These are phyloP conservation scores for Colletotrichum salicis DNA, from an alignment of 2,329 filamentous ascomycete genomes.

Conservation along the genomic window DNA sequence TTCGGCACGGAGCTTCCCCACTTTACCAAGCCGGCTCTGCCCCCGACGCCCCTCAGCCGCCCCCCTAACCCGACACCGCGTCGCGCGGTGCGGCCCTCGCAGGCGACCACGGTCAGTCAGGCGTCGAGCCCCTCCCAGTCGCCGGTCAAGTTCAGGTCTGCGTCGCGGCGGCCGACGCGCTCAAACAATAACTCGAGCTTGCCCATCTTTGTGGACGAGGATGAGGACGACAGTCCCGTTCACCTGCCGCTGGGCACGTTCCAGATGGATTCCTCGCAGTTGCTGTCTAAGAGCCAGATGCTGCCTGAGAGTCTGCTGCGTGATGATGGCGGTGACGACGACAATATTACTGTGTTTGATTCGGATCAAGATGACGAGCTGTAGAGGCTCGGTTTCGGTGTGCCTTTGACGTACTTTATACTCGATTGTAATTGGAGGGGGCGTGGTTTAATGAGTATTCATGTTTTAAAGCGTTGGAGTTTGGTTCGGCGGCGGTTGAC, in stretches of 20 bases:
- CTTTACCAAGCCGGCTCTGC: slow-evolving; percentile 26
- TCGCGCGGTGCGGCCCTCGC: slow-evolving; percentile 37
- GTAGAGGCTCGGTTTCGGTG: background rate
- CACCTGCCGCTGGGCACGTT: slow-evolving; percentile 34
- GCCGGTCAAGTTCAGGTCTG: slow-evolving; percentile 44
- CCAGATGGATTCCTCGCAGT: slow-evolving; percentile 55
- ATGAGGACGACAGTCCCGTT: slow-evolving; percentile 40
- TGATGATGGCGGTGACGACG: slow-evolving; percentile 44
- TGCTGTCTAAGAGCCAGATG: slow-evolving; percentile 63
- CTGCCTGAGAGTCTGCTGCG: slow-evolving; percentile 58
- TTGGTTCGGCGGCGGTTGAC: background rate
- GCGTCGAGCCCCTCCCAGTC: slow-evolving; percentile 46
- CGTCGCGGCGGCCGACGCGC: slow-evolving; percentile 39
- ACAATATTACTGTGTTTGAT: slow-evolving; percentile 31
- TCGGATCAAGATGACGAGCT: slow-evolving; percentile 33
- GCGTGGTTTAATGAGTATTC: background rate
- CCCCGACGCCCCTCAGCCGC: slow-evolving; percentile 33
- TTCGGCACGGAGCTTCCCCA: slow-evolving; percentile 20
- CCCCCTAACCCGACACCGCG: slow-evolving; percentile 32
- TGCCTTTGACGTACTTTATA: background rate
- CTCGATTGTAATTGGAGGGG: background rate
- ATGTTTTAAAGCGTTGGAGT: slow-evolving; percentile 21
- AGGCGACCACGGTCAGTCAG: slow-evolving; percentile 52
- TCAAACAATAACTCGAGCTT: slow-evolving; percentile 36
- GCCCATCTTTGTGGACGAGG: slow-evolving; percentile 36